These are phyloP conservation scores for Carex pumila DNA, from an alignment of 176 grass and related monocot genomes.

Conservation along the genomic window DNA sequence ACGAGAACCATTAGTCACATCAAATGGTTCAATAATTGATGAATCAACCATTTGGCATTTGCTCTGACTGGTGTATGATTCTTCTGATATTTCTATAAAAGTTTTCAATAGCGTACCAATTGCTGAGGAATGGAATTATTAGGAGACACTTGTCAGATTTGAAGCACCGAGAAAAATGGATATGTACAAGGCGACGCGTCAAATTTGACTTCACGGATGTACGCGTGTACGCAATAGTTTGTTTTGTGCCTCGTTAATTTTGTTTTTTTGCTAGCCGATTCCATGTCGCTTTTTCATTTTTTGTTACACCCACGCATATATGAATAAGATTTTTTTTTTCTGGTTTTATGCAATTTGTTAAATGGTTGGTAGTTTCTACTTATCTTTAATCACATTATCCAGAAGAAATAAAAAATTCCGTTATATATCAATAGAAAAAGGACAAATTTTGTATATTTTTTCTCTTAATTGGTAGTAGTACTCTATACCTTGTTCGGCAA, in stretches of 20 bases:
- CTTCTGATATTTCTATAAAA: background rate
- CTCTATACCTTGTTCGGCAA: too few species aligned
- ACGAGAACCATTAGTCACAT: background rate
- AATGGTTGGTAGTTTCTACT: background rate
- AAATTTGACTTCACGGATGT: background rate
- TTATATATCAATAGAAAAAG: background rate
- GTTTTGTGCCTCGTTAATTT: background rate
- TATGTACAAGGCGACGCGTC: background rate
- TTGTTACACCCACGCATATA: background rate
- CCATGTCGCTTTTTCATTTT: background rate
- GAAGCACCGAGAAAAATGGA: background rate
- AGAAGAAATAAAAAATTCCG: background rate
- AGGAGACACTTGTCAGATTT: background rate
- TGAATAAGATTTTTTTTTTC: background rate
- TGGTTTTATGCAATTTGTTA: background rate
- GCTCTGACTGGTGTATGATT: background rate
- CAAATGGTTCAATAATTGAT: background rate
- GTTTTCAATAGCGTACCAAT: background rate
- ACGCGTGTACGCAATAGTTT: background rate
- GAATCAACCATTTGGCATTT: background rate
- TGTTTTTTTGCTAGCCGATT: background rate
- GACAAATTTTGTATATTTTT: too few species aligned
- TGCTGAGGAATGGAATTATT: background rate
- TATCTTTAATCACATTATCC: background rate
- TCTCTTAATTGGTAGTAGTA: too few species aligned